These are phyloP conservation scores for Russula brevipes DNA, from an alignment of 768 basidiomycete species.

Conservation along the genomic window DNA sequence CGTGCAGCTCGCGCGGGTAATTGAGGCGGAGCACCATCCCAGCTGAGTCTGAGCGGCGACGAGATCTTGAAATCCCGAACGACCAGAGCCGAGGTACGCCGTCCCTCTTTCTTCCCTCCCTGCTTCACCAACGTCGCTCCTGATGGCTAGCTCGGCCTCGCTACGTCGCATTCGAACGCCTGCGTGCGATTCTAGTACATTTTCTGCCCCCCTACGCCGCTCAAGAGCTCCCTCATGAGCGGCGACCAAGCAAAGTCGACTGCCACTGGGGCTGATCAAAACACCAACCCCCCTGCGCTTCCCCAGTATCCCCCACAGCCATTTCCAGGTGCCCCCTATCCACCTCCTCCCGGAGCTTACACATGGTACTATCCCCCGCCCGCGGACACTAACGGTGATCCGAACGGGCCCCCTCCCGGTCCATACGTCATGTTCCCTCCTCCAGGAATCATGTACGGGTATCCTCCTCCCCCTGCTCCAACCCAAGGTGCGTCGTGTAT, in stretches of 20 bases:
- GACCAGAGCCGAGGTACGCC: constrained; percentile 22
- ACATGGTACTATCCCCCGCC: constrained; percentile 25
- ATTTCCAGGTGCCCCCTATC: constrained; percentile 16
- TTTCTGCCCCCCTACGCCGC: background rate
- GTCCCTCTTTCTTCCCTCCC: background rate
- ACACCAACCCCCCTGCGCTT: constrained; percentile 13
- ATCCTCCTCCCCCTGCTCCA: constrained; percentile 26
- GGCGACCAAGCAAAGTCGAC: constrained; percentile 23
- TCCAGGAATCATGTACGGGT: constrained; percentile 27
- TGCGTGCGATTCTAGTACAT: background rate
- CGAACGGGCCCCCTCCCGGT: constrained; percentile 16
- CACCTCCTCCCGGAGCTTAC: constrained; percentile 22
- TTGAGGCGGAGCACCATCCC: constrained; percentile 25
- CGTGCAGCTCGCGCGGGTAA: constrained; percentile 2
- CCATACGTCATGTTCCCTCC: constrained; percentile 24
- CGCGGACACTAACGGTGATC: constrained; percentile 22
- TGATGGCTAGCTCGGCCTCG: background rate
- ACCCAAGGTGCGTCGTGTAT: constrained; percentile 16
- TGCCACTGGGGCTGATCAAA: constrained; percentile 11
- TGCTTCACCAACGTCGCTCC: background rate
- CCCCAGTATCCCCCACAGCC: constrained; percentile 24
- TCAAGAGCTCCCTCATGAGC: constrained; percentile 15
- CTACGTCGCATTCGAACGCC: background rate
- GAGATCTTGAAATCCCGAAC: constrained; percentile 28
- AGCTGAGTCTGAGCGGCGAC: constrained; percentile 27